A percentile compares a stretch with the other conserved stretches of the same genome.
phyloP scores from a whole-genome alignment of 164 flowering plant genomes.

The Platanus orientalis region DNA sequence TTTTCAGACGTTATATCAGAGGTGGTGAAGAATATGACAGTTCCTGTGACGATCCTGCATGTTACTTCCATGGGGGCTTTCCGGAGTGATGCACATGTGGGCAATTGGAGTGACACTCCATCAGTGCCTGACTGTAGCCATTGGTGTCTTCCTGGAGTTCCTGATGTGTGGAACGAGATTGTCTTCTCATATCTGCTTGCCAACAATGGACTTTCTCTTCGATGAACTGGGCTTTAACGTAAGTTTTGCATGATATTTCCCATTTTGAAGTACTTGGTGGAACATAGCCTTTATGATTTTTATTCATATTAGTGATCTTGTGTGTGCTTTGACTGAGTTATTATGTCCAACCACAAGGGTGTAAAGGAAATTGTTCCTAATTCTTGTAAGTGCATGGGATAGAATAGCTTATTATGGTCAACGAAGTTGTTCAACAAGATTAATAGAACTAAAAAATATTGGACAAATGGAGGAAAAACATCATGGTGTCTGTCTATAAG shows the following conservation, averaged over 20 bases:
- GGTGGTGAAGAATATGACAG: conserved; percentile 43
- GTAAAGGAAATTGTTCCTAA: not conserved
- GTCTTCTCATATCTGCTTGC: conserved; percentile 38
- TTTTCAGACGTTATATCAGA: conserved; percentile 44
- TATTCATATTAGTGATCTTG: not conserved
- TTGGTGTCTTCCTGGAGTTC: conserved; percentile 96
- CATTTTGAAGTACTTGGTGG: no score
- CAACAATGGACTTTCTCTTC: conserved; percentile 8
- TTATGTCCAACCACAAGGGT: not conserved
- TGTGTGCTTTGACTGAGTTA: not conserved
- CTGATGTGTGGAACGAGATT: conserved; percentile 88
- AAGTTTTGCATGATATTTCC: conserved; percentile 7
- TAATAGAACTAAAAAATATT: no score
- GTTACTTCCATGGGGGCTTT: conserved; percentile 68
- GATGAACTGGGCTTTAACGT: conserved; percentile 5
- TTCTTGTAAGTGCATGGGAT: no score
- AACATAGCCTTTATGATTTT: no score
- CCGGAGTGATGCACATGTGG: conserved; percentile 86
- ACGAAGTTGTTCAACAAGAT: no score
- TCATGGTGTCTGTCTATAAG: no score
- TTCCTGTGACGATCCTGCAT: conserved; percentile 54
- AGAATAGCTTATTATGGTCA: no score
- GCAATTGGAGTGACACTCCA: conserved; percentile 68
- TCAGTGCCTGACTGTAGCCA: conserved; percentile 87
- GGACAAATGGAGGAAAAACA: no score